These are phyloP conservation scores for Climacium dendroides DNA, from an alignment of 225 moss, liverwort and hornwort species.

Conservation along the genomic window DNA sequence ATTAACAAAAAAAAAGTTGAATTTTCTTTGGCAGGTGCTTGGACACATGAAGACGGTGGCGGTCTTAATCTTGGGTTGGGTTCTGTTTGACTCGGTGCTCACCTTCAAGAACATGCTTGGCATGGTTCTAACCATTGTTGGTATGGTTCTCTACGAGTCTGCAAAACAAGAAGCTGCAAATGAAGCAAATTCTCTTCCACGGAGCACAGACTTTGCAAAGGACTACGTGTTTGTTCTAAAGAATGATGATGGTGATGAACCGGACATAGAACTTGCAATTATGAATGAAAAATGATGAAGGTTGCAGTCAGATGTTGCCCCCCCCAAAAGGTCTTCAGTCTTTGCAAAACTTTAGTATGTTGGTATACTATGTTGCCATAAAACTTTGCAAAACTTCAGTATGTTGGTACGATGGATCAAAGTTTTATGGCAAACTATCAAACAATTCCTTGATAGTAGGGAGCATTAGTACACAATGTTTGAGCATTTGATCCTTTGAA, in stretches of 20 bases:
- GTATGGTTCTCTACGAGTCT: slow-evolving; percentile 63
- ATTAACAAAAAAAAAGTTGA: not conserved
- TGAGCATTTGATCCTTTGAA: not conserved
- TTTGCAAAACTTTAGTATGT: too few relatives aligned
- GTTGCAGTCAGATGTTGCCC: too few relatives aligned
- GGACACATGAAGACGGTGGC: slow-evolving; percentile 79
- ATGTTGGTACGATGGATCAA: not conserved
- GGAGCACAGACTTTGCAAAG: slow-evolving; percentile 38
- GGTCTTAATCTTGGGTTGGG: slow-evolving; percentile 58
- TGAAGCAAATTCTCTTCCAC: not conserved
- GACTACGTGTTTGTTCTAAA: slow-evolving; percentile 49
- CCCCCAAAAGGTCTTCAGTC: too few relatives aligned
- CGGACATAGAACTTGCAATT: slow-evolving; percentile 25
- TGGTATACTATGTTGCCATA: too few relatives aligned
- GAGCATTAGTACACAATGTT: not conserved
- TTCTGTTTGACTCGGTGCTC: slow-evolving; percentile 54
- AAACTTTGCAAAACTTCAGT: not conserved
- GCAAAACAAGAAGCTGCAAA: slow-evolving; percentile 30
- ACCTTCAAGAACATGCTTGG: slow-evolving; percentile 60
- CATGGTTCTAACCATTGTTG: slow-evolving; percentile 59
- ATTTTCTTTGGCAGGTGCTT: slow-evolving; percentile 17
- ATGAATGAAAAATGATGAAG: slow-evolving; percentile 26
- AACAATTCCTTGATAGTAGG: not conserved
- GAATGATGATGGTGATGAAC: not conserved
- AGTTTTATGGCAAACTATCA: not conserved